Base-by-base conservation (phyloP, 2,329 filamentous ascomycete species). In the Trichoderma semiorbis region DNA sequence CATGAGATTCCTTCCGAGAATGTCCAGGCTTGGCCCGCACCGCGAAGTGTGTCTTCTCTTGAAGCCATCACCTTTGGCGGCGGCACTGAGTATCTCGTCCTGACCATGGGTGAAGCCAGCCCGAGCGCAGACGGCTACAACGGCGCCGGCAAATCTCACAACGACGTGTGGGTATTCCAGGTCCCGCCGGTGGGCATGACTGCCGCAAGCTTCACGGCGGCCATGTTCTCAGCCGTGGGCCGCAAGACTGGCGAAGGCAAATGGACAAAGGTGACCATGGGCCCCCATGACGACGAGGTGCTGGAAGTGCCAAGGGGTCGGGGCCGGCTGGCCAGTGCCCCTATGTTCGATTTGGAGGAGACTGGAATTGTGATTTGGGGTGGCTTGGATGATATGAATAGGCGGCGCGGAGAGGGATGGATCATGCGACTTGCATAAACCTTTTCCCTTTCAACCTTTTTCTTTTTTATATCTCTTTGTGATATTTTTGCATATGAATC, bases 141-240 rank as follows among this genome's bases (percentile, higher is more conserved):
- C 21, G 85, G 80, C 18, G 85, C 86, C 2, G 88, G 86, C 28
- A 84, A 83, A 72, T 90, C 89, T 78, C 85, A 84, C 80, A 80
- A 83, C 73, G 89, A 92, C 77, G 85, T 90, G 21, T 92, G 90
- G 90, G 84, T 86, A 18, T 91, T 90, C 80, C 87, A 90, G 79
- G 84, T 90, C 21, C 88, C 87, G 11, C 84, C 87, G 11, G 78
- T 84, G 61, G 84, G 85, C 71, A 85, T 86, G 83, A 87, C 86
- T 16, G 81, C 85, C 0, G 88, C 88, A 2, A 87, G 86, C 75
- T 79, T 90, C 72, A 85, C 85, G 34, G 83, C 89, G 72, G 86
- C 88, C n/a, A 81, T 89, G 68, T 80, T 84, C 79, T 84, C 85
- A 73, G 84, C 84, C 50, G 79, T 88, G 5, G 87, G 87, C 16